Base-by-base conservation (phyloP, 352 stramenopile species). In the Phytophthora pluvialis region DNA sequence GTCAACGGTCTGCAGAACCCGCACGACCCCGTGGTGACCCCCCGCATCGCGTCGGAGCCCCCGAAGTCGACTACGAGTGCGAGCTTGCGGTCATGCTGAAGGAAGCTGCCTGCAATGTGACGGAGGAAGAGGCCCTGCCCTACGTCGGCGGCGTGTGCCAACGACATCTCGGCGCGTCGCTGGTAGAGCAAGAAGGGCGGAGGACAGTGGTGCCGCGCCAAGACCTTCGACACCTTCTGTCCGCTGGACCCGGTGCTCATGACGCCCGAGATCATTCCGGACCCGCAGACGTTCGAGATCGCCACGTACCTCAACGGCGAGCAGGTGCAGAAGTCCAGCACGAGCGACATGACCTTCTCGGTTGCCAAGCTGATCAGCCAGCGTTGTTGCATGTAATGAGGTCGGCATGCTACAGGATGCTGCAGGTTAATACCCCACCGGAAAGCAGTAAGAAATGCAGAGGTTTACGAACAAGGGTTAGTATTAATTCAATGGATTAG, bases 201-300 rank as follows among this genome's bases (percentile, higher is more conserved):
- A 31, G 87, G 88, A 26, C 92, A 98, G 72, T 98, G 89, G 89
- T 93, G 81, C 60, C 86, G 86, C 44, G 67, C 83, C 46, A 98
- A 98, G 76, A 88, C 75, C 1, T 97, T 98, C 59, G 90, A 98
- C 62, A 97, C 89, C 3, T 97, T 97, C 60, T 95, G 84, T 63
- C 92, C 92, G 6, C 75, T 98, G 16, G 92, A 90, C 0, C 92
- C 92, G 3, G 85, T 87, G 39, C 80, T 98, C 35, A 77, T 97
- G 31, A 91, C 89, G 3, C 74, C 80, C 13, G 75, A 84, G n/a
- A 60, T 81, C 33, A 91, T 96, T 39, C 73, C 72, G 3, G 83
- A 96, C 73, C 86, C 86, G 12, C 82, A 96, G 70, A 76, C 74
- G 13, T 77, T 97, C 6, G 60, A 72, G 28, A 92, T 97, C 53